Base-by-base conservation (phyloP, 192 early-diverging fungal species). In the Gigaspora rosea region DNA sequence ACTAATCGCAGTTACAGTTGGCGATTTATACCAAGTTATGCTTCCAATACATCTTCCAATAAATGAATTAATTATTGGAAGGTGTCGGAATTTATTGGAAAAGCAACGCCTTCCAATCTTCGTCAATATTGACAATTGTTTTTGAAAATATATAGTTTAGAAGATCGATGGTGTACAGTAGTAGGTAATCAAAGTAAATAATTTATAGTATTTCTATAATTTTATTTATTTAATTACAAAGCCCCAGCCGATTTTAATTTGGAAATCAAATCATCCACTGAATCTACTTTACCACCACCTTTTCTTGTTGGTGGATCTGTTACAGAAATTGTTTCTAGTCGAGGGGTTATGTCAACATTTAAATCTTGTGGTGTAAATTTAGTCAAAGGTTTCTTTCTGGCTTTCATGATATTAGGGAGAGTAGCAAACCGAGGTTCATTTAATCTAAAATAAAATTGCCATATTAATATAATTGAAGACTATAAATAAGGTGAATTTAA, bases 321-420 rank as follows among this genome's bases (percentile, higher is more conserved):
- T 49, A 99, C 92, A 84, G 94, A 93, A 85, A 99, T 78, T 13
- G 91, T 96, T 86, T 95, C 86, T 70, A 99, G 80, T 8, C 94
- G 90, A 73, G 91, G 91, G 76, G 83, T 90, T 66, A 97, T 86
- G 69, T 98, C 96, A 12, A 99, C 91, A 47, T 88, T 91, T 32
- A 98, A 86, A 58, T 95, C 91, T 41, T 87, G 87, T 16, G 93
- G 92, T 15, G 91, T 87, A 32, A 94, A 57, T 81, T 92, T 94
- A 67, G 83, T 82, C 73, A 99, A 81, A 57, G 94, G 94, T 91
- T 99, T 99, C 90, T 97, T 98, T 88, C 97, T 99, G 68, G 97
- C 97, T 90, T 99, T 99, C 97, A 97, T 97, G 82, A 97, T 97
- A 86, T 93, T 94, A 54, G 88, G 95, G 64, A 99, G 88, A 52